phyloP scores from a whole-genome alignment of 768 basidiomycete genomes.

The Pleurotus salmoneostramineus region DNA sequence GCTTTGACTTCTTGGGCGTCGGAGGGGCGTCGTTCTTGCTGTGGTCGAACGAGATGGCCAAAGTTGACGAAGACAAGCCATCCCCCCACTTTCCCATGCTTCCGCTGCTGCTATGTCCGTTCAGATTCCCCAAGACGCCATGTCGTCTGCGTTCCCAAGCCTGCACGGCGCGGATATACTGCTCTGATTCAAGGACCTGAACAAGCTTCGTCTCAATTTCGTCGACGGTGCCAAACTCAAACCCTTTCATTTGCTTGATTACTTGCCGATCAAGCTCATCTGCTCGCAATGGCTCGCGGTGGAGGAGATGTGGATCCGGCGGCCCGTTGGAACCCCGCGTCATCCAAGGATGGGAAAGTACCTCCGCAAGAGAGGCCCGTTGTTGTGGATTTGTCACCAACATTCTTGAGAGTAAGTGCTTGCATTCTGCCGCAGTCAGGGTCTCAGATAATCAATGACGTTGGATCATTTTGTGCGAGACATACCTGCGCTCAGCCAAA shows the following conservation, averaged over 20 bases:
- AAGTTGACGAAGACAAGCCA: slow-evolving; percentile 63
- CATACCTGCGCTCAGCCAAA: slow-evolving; percentile 91
- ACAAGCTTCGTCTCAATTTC: slow-evolving; percentile 77
- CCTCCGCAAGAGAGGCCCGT: slow-evolving; percentile 81
- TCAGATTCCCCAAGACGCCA: slow-evolving; percentile 23
- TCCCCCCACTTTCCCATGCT: slow-evolving; percentile 47
- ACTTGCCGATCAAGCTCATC: slow-evolving; percentile 89
- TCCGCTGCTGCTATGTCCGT: slow-evolving; percentile 29
- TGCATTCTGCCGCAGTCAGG: slow-evolving; percentile 68
- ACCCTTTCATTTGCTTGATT: slow-evolving; percentile 89
- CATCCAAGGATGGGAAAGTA: slow-evolving; percentile 91
- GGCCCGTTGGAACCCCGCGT: slow-evolving; percentile 77
- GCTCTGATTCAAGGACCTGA: slow-evolving; percentile 72
- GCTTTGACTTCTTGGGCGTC: slow-evolving; percentile 62
- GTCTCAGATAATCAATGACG: background rate
- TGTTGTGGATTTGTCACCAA: slow-evolving; percentile 88
- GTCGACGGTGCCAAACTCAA: slow-evolving; percentile 90
- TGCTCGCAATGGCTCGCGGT: slow-evolving; percentile 82
- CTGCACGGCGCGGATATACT: slow-evolving; percentile 68
- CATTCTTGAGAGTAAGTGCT: slow-evolving; percentile 90
- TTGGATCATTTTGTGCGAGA: slow-evolving; percentile 10
- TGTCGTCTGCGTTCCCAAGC: slow-evolving; percentile 74
- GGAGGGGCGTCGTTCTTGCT: slow-evolving; percentile 37
- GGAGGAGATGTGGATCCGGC: slow-evolving; percentile 81
- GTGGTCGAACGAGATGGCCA: slow-evolving; percentile 60